Evolutionary conservation across 768 basidiomycete species (phyloP).

Genomic region (Lactarius trivialis): DNA sequence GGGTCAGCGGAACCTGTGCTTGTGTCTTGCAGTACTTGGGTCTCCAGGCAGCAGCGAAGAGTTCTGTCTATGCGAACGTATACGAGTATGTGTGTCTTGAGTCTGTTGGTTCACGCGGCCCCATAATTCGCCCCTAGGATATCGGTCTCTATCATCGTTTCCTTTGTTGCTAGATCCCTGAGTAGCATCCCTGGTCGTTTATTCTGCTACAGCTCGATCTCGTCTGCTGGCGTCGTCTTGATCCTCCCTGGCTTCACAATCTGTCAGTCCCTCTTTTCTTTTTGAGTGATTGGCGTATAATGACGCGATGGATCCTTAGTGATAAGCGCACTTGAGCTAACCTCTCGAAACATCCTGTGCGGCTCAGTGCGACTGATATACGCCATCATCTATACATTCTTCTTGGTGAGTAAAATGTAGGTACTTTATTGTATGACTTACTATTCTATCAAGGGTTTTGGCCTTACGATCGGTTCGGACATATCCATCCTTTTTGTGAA

Average conservation of each 20-base stretch:
- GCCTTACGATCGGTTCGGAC: constrained; percentile 78
- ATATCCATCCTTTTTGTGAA: constrained; percentile 63
- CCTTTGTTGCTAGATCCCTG: constrained; percentile 73
- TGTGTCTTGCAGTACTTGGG: constrained; percentile 73
- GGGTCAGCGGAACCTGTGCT: constrained; percentile 66
- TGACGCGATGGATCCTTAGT: constrained; percentile 36
- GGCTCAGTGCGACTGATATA: constrained; percentile 81
- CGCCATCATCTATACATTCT: constrained; percentile 80
- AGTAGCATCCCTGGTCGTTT: constrained; percentile 66
- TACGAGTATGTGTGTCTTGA: constrained; percentile 62
- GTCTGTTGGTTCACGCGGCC: background rate
- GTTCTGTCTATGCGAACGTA: constrained; percentile 88
- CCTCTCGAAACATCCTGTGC: constrained; percentile 73
- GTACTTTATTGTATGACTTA: background rate
- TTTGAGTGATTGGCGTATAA: background rate
- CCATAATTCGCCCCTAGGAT: constrained; percentile 43
- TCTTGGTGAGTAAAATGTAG: constrained; percentile 44
- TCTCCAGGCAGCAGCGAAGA: constrained; percentile 75
- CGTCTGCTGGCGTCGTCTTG: constrained; percentile 84
- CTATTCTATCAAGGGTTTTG: constrained; percentile 56
- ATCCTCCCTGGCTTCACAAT: constrained; percentile 86
- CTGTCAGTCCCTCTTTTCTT: constrained; percentile 39
- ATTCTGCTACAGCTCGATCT: constrained; percentile 88
- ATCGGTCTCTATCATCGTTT: constrained; percentile 76
- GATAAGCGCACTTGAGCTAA: constrained; percentile 71